Percentiles rank a stretch among this genome's conserved stretches.
phyloP scores from a whole-genome alignment of 1,139 yeast species.

The Arxiozyma telluris region DNA sequence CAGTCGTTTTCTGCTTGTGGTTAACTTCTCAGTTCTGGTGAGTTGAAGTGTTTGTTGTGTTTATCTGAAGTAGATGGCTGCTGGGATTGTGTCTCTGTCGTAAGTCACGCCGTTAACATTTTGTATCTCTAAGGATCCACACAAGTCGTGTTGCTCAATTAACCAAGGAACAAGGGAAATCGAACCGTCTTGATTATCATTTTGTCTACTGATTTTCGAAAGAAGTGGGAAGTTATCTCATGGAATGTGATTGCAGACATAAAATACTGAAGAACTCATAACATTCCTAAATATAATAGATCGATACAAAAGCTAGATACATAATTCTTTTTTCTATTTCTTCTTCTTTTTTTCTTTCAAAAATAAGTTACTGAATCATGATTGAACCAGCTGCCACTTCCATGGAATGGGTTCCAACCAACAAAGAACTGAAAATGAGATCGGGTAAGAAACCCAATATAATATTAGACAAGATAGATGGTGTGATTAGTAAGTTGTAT shows the following conservation, averaged over 20 bases:
- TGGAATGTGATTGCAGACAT: neutral
- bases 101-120: no score
- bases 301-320: neutral
- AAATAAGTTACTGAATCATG: neutral
- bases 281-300: neutral
- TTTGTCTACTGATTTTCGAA: neutral
- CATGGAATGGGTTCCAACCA: slow-evolving; percentile 14
- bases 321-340: no score
- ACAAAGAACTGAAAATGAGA: slow-evolving; percentile 8
- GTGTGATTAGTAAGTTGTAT: slow-evolving; percentile 25
- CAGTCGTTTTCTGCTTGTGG: no score
- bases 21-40: no score
- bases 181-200: neutral
- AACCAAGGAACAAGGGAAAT: neutral
- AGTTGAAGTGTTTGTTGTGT: no score
- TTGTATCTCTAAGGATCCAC: no score
- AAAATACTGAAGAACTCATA: neutral
- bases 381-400: neutral
- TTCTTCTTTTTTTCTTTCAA: no score
- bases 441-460: slow-evolving; percentile 9
- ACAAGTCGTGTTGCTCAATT: neutral
- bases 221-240: neutral
- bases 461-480: slow-evolving; percentile 10
- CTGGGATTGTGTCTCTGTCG: no score
- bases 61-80: no score